Evolutionary conservation across 192 early-diverging fungal species (phyloP).

Genomic region (Geranomyces michiganensis): DNA sequence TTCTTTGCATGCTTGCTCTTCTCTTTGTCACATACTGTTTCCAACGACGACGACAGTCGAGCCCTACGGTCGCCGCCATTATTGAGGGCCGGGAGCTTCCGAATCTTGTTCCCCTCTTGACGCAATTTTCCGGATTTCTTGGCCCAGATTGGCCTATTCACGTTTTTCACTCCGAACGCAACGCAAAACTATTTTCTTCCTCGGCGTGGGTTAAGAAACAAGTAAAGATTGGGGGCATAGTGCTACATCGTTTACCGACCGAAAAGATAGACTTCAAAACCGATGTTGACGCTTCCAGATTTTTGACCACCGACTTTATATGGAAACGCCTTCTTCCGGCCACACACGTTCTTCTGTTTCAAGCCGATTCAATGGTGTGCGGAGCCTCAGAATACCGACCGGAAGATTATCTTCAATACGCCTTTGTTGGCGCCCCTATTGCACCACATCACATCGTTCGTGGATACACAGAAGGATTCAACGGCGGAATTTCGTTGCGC

Average conservation of each 20-base stretch:
- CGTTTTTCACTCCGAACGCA: neutral
- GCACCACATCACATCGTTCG: neutral
- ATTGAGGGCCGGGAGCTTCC: neutral
- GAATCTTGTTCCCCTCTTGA: constrained; percentile 8
- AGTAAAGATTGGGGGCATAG: neutral
- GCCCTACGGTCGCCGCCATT: neutral
- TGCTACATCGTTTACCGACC: neutral
- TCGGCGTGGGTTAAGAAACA: neutral
- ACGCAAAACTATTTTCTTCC: neutral
- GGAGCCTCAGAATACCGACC: neutral
- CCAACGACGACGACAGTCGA: too few relatives aligned
- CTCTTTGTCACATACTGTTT: too few relatives aligned
- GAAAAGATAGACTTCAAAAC: neutral
- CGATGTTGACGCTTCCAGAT: constrained; percentile 1
- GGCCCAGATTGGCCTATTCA: constrained; percentile 19
- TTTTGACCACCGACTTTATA: constrained; percentile 7
- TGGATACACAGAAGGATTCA: neutral
- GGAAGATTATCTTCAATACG: constrained; percentile 13
- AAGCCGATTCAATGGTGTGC: constrained; percentile 20
- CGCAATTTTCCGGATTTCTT: constrained; percentile 3
- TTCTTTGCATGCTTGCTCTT: too few relatives aligned
- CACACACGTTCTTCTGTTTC: constrained; percentile 17
- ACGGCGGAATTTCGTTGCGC: neutral
- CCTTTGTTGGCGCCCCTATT: neutral
- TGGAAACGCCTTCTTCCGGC: constrained; percentile 22